A percentile compares a stretch with the other conserved stretches of the same genome.
Conservation (phyloP, 1,139 yeast species). For the Candida glucosophila region DNA sequence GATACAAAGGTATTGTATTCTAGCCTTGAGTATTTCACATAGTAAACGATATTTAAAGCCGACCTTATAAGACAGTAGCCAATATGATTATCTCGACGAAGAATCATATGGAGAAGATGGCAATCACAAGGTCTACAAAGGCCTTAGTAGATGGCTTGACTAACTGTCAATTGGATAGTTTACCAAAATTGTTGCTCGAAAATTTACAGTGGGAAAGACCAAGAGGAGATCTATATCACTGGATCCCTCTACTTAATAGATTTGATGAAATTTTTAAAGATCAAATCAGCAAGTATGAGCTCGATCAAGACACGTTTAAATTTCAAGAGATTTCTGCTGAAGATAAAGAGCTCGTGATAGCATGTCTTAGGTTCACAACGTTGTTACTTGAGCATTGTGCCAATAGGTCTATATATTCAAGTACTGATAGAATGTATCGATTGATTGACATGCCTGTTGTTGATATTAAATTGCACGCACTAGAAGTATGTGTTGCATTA, state of each 20-base stretch:
- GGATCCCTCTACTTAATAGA: conserved; percentile 70
- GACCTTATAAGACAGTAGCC: not conserved
- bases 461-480: conserved; percentile 50
- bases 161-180: conserved; percentile 19
- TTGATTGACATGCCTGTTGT: conserved; percentile 56
- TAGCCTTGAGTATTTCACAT: too few relatives aligned
- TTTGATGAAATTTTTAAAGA: conserved; percentile 61
- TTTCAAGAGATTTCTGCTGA: conserved; percentile 34
- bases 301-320: conserved; percentile 38
- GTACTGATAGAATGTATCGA: conserved; percentile 53
- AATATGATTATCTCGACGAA: conserved; percentile 26
- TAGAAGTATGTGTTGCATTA: conserved; percentile 54
- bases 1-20: too few relatives aligned
- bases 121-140: conserved; percentile 27
- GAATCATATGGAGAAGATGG: conserved; percentile 24
- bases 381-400: conserved; percentile 63
- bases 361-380: conserved; percentile 55
- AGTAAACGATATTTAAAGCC: too few relatives aligned
- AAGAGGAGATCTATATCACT: conserved; percentile 64
- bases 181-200: conserved; percentile 20
- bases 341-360: conserved; percentile 40
- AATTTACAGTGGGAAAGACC: conserved; percentile 54
- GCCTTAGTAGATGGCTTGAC: conserved; percentile 28
- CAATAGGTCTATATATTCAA: conserved; percentile 59
- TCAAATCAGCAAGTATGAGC: conserved; percentile 45